Evolutionary conservation across 202 grass and related monocot species (phyloP), one percentile per base, ranked within the genome.

Genomic region (Saccharum hybrid): DNA sequence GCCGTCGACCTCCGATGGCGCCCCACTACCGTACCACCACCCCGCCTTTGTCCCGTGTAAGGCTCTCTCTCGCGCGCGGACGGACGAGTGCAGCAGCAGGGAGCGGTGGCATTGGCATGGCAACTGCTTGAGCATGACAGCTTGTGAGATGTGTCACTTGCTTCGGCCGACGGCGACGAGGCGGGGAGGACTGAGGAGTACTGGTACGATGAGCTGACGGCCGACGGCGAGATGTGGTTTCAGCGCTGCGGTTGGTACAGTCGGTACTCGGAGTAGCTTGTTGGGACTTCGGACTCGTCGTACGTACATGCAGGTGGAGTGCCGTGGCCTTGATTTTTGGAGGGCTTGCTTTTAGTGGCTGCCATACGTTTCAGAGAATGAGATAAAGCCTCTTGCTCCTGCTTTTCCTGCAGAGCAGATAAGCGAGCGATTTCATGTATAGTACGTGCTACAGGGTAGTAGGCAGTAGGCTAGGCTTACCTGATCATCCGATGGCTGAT

Each of bases 1-100:
- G 83, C 66, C 66, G 88, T 86, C 84, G 26, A 63, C 66, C 42
- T 83, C 80, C 52, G 69, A 84, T 75, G 10, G 71, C 80, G 10
- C 63, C 10, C 71, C 88, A 75, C 80, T 71, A 78, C 83, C 69
- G 26, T 26, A 56, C 39, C 60, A 1, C 45, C 7, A 0, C 14
- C 37, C 13, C 21, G 28, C 33, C 23, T 62, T 66, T 66, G 4
- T 82, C 79, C 66, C 39, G 59, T 68, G 40, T 26, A 62, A 12
- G 49, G 16, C 62, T 1, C 6, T 8, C 3, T 59, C 51, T 1
- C 52, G 19, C 5, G 46, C 11, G 28, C 57, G 4, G 49, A 19
- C 16, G 56, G 77, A 68, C 40, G 38, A 12, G 37, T 46, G 69
- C 23, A 4, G 36, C 45, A 48, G 45, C 1, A 4, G 39, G 30